Base-by-base conservation (phyloP, 2,329 filamentous ascomycete genomes). In the Purpureocillium takamizusanense region DNA sequence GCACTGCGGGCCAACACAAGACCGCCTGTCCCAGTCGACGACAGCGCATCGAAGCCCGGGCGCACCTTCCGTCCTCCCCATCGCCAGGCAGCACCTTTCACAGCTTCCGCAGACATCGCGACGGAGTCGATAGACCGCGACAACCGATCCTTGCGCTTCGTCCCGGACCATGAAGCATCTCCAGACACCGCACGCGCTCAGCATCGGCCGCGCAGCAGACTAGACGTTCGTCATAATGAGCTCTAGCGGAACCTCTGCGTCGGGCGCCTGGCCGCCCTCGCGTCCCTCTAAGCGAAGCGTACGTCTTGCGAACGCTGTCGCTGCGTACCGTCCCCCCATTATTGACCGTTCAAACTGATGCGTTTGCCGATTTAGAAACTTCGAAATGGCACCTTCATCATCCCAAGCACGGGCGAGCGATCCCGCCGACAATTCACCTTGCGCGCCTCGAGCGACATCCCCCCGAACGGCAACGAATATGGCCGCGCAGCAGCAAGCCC, bases 351-450 rank as follows among this genome's bases (percentile, higher is more conserved):
- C 15, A 15, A 32, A 33, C 38, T 41, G 32, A 42, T 27, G 29
- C 33, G 18, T 14, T 10, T 18, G 25, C 25, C 14, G 25, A n/a
- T 30, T 14, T 54, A 81, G 76, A 79, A 88, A 72, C 71, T 94
- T 44, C 81, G 83, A 48, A 84, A 90, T 56, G 86, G 86, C 47
- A 92, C 86, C 33, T 88, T 94, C 59, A 83, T 97, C 50, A 74
- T 94, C 39, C 88, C 90, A 7, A 71, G 74, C 42, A 95, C 88
- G 3, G 89, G 90, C 52, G 85, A 94, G 61, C 84, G 88, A 46
- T 76, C 87, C 34, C 83, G 80, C 53, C 83, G 84, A 45, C 75
- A 82, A 44, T 87, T 95, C 50, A 90, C 83, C 16, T 69, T 95
- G 21, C 81, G 83, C 51, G 69, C 73, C 38, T 62, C 71, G 40